phyloP scores from a whole-genome alignment of 805 yeast species.

The Barnettozyma californica region DNA sequence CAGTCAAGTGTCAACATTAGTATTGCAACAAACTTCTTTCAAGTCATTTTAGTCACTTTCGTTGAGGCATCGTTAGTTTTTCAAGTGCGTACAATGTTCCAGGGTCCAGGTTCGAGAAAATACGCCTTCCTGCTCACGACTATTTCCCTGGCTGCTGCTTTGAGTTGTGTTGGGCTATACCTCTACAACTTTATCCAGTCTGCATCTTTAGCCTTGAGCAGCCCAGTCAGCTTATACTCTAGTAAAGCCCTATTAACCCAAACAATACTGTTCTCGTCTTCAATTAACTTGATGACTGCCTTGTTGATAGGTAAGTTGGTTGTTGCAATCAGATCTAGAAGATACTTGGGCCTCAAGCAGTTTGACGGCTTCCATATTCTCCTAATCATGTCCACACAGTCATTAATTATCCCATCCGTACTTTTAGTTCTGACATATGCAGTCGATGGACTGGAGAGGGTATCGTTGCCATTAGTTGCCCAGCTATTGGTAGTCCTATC shows the following conservation, averaged over 20 bases:
- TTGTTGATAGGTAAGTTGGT: conserved; percentile 60
- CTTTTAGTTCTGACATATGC: conserved; percentile 54
- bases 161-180: conserved; percentile 55
- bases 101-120: conserved; percentile 41
- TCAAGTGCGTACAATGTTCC: conserved; percentile 70
- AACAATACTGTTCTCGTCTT: conserved; percentile 58
- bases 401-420: conserved; percentile 73
- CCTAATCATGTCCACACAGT: conserved; percentile 75
- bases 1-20: conserved; percentile 39
- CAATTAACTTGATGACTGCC: conserved; percentile 58
- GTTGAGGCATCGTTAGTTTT: conserved; percentile 63
- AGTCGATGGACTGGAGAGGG: conserved; percentile 28
- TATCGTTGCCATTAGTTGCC: conserved; percentile 47
- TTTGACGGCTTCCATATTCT: conserved; percentile 79
- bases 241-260: conserved; percentile 47
- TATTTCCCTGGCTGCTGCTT: conserved; percentile 39
- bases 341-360: conserved; percentile 72
- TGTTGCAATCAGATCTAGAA: conserved; percentile 65
- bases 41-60: conserved; percentile 50
- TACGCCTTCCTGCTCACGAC: conserved; percentile 36
- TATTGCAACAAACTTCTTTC: conserved; percentile 59
- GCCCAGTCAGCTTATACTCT: conserved; percentile 11
- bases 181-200: conserved; percentile 45
- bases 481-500: conserved; percentile 62
- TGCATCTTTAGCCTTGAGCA: conserved; percentile 30